phyloP scores from a whole-genome alignment of 495 filamentous ascomycete genomes.

The Polyplosphaeria fusca region DNA sequence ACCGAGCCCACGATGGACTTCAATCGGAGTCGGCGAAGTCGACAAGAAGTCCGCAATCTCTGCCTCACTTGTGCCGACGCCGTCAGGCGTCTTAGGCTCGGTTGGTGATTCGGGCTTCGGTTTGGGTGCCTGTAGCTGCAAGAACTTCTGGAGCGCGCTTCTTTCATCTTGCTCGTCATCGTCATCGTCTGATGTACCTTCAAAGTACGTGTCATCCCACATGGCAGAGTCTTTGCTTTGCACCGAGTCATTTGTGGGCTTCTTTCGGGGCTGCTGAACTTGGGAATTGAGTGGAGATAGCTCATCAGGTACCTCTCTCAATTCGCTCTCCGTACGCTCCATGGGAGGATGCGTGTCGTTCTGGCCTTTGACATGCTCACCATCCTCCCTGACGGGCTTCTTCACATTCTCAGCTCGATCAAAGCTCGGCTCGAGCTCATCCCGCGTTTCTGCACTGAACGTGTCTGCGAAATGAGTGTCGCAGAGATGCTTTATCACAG shows the following conservation, averaged over 20 bases:
- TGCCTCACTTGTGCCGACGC: constrained; percentile 28
- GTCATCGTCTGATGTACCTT: constrained; percentile 37
- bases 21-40: constrained; percentile 22
- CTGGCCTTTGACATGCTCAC: constrained; percentile 60
- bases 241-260: constrained; percentile 4
- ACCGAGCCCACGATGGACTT: constrained; percentile 32
- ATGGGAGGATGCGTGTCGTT: constrained; percentile 64
- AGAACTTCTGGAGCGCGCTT: constrained; percentile 33
- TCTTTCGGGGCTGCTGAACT: not conserved
- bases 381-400: constrained; percentile 39
- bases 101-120: constrained; percentile 6
- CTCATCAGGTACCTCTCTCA: constrained; percentile 41
- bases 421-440: constrained; percentile 51
- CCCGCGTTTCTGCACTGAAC: constrained; percentile 55
- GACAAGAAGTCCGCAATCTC: constrained; percentile 38
- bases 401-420: constrained; percentile 51
- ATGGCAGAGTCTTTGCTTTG: constrained; percentile 29
- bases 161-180: constrained; percentile 37
- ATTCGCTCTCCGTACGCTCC: constrained; percentile 51
- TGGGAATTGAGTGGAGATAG: constrained; percentile 28
- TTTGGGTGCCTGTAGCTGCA: constrained; percentile 18
- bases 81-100: constrained; percentile 2
- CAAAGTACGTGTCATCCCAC: constrained; percentile 43
- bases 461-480: constrained; percentile 86
- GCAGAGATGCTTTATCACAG: constrained; percentile 87